Percentiles rank a stretch among this genome's conserved stretches.
phyloP scores from a whole-genome alignment of 345 rosid species.

The Camelina sativa region DNA sequence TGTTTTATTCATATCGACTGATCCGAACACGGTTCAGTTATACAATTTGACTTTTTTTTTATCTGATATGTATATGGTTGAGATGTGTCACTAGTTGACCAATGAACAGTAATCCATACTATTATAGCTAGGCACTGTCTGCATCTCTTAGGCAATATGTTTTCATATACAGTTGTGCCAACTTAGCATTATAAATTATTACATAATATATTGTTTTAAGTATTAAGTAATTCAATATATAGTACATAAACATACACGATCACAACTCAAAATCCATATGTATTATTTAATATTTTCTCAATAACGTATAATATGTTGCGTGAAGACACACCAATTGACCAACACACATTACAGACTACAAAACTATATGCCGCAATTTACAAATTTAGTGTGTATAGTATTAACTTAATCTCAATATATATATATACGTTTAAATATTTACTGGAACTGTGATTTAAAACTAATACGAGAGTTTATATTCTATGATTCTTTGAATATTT shows the following conservation, averaged over 20 bases:
- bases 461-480: background rate
- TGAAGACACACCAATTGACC: background rate
- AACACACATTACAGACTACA: background rate
- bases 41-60: slow-evolving; percentile 18
- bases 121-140: background rate
- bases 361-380: background rate
- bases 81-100: slow-evolving; percentile 36
- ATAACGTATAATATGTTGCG: background rate
- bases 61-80: slow-evolving; percentile 24
- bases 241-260: slow-evolving; percentile 27
- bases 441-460: background rate
- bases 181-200: slow-evolving; percentile 5
- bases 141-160: slow-evolving; percentile 15
- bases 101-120: slow-evolving; percentile 33
- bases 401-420: too few relatives aligned
- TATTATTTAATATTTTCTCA: background rate
- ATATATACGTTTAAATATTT: background rate
- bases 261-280: background rate
- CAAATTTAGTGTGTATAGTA: background rate
- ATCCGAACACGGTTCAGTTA: slow-evolving; percentile 7
- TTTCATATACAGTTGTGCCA: slow-evolving; percentile 19
- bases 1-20: background rate
- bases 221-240: slow-evolving; percentile 3
- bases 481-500: slow-evolving; percentile 9
- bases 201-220: background rate